Evolutionary conservation across 1,284 basidiomycete species (phyloP), one percentile per base, ranked within the genome.

Genomic region (Melanopsichium pennsylvanicum): DNA sequence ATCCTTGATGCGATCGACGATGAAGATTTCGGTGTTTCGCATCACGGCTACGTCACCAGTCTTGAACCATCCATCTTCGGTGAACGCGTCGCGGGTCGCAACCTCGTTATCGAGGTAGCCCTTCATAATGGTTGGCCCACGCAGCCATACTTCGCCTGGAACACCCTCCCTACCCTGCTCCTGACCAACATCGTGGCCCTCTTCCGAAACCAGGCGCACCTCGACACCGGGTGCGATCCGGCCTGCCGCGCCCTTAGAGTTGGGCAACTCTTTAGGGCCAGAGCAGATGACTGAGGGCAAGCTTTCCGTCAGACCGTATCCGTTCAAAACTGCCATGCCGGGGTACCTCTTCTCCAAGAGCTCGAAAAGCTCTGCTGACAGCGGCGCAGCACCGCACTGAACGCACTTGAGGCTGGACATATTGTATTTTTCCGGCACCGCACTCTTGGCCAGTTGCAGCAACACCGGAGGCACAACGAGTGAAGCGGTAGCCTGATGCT

Each of bases 391-490:
- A 10, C 91, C 92, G 4, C 87, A 90, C 68, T 88, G 84, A 38
- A 93, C 73, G 4, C 85, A 81, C 21, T 84, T 82, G 12, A 95
- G 78, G 2, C 86, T 85, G 3, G 84, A 85, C 47, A 93, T 63
- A 74, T 93, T 85, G 79, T 89, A 89, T 78, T 89, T 85, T 39
- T 86, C 85, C 1, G 90, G 85, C 8, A 86, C 87, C 84, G 89
- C 87, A 79, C 89, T 86, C 88, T 91, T 86, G 1, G 87, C 84
- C 22, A 93, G 83, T 2, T 87, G 84, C 5, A 95, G 87, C 5
- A 93, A 83, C 32, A 96, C 87, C 0, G 93, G 93, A 0, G 93
- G 93, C 0, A 94, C 93, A 40, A 94, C 84, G 7, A 92, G 82
- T 0, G 85, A 78, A 22, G 82, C 81, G 0, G 89, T 89, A 37